Evolutionary conservation across 1,284 basidiomycete species (phyloP), one percentile per base, ranked within the genome.

Genomic region (Naganishia cerealis): DNA sequence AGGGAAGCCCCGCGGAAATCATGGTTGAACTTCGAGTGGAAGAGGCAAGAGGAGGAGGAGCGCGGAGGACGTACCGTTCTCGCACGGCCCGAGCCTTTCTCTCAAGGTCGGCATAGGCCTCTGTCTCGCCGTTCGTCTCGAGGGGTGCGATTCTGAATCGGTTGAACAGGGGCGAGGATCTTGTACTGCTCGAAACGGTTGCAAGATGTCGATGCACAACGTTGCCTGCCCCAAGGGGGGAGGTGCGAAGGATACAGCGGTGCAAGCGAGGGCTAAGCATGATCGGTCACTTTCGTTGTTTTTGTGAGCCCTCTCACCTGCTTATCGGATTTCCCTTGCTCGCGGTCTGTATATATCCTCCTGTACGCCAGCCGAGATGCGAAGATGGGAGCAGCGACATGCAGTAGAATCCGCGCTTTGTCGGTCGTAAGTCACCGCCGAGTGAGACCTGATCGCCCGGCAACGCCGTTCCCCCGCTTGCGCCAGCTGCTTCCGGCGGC

Each of bases 401-500:
- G 29, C 29, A 33, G 29, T 33, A 33, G 21, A 33, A 54, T 57
- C 43, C 56, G 56, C 56, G 56, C 36, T 39, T 57, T 57, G 21
- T 57, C 56, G 56, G 56, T 57, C 40, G 56, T 57, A 57, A 57
- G 29, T 33, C 29, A 33, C 29, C 56, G 9, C 9, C 7, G n/a
- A 18, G 57, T 59, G 43, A 59, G 42, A 58, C 57, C 57, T 58
- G 46, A 48, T 48, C 46, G 46, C n/a, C 46, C 2, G 12, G 10
- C 12, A 57, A 57, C 56, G 56, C 39, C 56, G 56, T 57, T 57
- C 38, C 39, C 13, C 9, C 21, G 40, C 7, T 56, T 21, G 24
- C 4, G 53, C 29, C 29, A 7, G 1, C 2, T 3, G 15, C 15
- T 16, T 53, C 9, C 12, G 50, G 29, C 29, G 29, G 18, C 16